Conservation (phyloP, 176 grass and related monocot genomes). For the Saccharum officinarum region DNA sequence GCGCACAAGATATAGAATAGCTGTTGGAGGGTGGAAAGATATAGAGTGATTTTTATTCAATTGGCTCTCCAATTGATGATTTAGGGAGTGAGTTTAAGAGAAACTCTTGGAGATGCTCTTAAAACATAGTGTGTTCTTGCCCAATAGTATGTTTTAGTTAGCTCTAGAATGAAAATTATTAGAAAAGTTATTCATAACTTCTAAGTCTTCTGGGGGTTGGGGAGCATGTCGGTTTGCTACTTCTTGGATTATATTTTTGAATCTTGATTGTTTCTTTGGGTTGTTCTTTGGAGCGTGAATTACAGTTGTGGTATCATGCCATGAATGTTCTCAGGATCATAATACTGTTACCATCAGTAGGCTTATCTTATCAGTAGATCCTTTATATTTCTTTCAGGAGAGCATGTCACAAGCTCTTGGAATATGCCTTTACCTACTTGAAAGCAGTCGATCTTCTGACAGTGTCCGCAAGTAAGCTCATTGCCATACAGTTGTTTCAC, state of each 20-base stretch:
- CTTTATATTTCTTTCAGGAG: conserved; percentile 65
- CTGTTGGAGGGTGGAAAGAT: too few relatives aligned
- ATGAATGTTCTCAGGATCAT: conserved; percentile 8
- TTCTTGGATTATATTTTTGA: conserved; percentile 18
- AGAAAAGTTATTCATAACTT: neutral
- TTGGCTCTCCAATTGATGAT: too few relatives aligned
- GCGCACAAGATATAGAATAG: too few relatives aligned
- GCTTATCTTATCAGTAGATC: conserved; percentile 19
- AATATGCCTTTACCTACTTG: conserved; percentile 87
- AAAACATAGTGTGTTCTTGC: conserved; percentile 10
- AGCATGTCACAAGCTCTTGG: conserved; percentile 94
- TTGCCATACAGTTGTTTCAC: neutral
- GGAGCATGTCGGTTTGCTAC: neutral
- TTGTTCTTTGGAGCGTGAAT: conserved; percentile 6
- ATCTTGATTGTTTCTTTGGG: neutral
- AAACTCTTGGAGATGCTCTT: neutral
- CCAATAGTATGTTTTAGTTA: neutral
- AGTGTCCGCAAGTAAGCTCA: conserved; percentile 88
- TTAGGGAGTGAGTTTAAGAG: too few relatives aligned
- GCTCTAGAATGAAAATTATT: conserved; percentile 2
- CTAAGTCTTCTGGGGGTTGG: neutral
- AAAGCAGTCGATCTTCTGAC: conserved; percentile 87
- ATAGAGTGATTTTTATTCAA: too few relatives aligned
- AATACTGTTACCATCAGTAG: conserved; percentile 12
- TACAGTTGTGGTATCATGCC: conserved; percentile 2